These are phyloP conservation scores for Tripterygium wilfordii DNA, from an alignment of 177 flowering plant genomes.

Conservation along the genomic window DNA sequence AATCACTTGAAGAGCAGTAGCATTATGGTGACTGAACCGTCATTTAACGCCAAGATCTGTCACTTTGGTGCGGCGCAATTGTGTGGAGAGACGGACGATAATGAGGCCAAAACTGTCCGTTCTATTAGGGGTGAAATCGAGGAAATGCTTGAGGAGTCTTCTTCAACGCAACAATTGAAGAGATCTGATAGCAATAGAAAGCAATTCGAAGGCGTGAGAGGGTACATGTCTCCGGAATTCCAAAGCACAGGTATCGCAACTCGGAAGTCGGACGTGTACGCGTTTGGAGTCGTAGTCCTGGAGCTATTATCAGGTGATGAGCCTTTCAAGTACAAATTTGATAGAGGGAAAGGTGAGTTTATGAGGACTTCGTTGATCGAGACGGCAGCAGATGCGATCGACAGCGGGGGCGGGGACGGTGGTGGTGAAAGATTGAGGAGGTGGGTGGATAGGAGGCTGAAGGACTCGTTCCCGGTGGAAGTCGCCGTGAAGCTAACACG, in stretches of 20 bases:
- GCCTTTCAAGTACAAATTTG: slow-evolving; percentile 54
- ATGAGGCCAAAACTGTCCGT: too few relatives aligned
- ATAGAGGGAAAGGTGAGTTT: slow-evolving; percentile 35
- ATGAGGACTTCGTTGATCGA: slow-evolving; percentile 51
- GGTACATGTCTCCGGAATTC: slow-evolving; percentile 84
- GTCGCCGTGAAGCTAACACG: slow-evolving; percentile 62
- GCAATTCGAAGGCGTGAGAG: slow-evolving; percentile 64
- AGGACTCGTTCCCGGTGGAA: slow-evolving; percentile 76
- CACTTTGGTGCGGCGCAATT: slow-evolving; percentile 81
- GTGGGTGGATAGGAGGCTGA: slow-evolving; percentile 74
- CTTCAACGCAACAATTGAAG: slow-evolving; percentile 10
- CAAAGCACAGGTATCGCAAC: slow-evolving; percentile 48
- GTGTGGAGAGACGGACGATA: slow-evolving; percentile 42
- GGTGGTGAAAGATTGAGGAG: slow-evolving; percentile 43
- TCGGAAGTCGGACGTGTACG: slow-evolving; percentile 76
- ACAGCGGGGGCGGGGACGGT: slow-evolving; percentile 13
- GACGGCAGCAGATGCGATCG: slow-evolving; percentile 55
- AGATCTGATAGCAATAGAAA: slow-evolving; percentile 20
- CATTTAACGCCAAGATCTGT: slow-evolving; percentile 62
- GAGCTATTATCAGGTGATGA: slow-evolving; percentile 82
- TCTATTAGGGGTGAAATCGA: background rate
- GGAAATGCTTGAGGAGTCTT: background rate
- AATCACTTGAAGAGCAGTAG: slow-evolving; percentile 69
- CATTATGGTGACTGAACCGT: slow-evolving; percentile 69
- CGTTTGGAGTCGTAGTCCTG: slow-evolving; percentile 77